Evolutionary conservation across 2,329 filamentous ascomycete species (phyloP), one percentile per base, ranked within the genome.

Genomic region (Fusarium setosum): DNA sequence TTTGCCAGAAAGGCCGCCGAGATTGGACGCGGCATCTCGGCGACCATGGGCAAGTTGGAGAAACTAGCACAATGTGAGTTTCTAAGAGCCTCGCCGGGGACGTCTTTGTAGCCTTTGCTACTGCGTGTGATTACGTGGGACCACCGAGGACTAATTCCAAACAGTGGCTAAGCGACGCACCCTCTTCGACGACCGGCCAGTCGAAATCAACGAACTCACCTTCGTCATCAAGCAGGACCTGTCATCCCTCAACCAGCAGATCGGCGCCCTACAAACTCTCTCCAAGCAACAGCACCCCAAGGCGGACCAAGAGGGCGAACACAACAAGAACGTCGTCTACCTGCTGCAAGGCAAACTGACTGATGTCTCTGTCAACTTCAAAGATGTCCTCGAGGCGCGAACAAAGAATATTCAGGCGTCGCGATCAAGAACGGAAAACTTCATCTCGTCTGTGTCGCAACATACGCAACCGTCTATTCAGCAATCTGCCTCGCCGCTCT

Each of bases 171-270:
- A 94, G 79, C 90, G 95, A 74, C 96, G 97, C 80, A 97, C 96
- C 10, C 89, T 99, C 40, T 99, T 99, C 77, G 96, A 99, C 78
- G 96, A 99, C 81, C 89, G 93, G 76, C 94, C 96, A 0, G 92
- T 97, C 55, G 96, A 99, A 80, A 97, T 98, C 77, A 96, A 96
- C 77, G 94, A 98, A 79, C 88, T 97, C 77, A 97, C 94, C 8
- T 97, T 94, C 74, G 92, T 98, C 75, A 97, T 98, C 84, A 98
- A 98, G 82, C 95, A 98, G 83, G 95, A 98, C 74, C 87, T 98
- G 51, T 93, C 93, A 2, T 89, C 83, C 10, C 77, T 88, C 20
- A 98, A 97, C 79, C 89, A 93, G 69, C 92, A 97, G 75, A 98
- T 98, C 71, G 91, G 92, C 42, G 84, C 85, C 10, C 83, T 99